Evolutionary conservation across 2,329 filamentous ascomycete genomes (phyloP), one percentile per base, ranked within the genome.

Genomic region (Beauveria pseudobassiana): DNA sequence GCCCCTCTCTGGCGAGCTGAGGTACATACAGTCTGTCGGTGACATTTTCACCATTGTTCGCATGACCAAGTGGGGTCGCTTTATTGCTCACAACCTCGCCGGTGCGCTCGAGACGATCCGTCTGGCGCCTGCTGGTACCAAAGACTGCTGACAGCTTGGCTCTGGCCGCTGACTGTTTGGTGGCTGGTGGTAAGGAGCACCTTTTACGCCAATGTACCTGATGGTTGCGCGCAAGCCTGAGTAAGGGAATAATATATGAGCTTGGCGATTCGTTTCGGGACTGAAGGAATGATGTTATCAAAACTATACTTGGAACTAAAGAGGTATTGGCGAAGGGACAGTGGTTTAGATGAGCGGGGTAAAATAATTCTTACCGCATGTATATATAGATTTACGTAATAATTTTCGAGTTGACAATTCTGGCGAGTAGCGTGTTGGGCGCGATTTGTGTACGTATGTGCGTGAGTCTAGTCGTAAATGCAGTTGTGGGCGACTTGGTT

Each of bases 201-300:
- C 80, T 97, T 49, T 96, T 77, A 96, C 92, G 3, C 93, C 93
- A 22, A 96, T 96, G 93, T 96, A 96, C 77, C 78, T 96, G 71
- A 96, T 96, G 90, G 85, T 96, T 57, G 92, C 85, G 61, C 85
- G 88, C 75, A 96, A 96, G 80, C 90, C 91, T n/a, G 60, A 62
- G 48, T 62, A 62, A 49, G 20, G 8, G 18, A 24, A 28, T 22
- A 20, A 10, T 16, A 16, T 46, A 22, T 9, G 24, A 20, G 10
- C n/a, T 50, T 10, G 18, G 18, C 28, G 30, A 22, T 18, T n/a
- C 18, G 20, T 18, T 28, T 26, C 7, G 22, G 2, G 26, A 16
- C 38, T 30, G 50, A 52, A 42, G 49, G 18, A n/a, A 50, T 46
- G 20, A 42, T 55, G 38, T 56, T 50, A 56, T n/a, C 40, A 24